Evolutionary conservation across 2,329 filamentous ascomycete genomes (phyloP).

Genomic region (Pseudopyrenochaeta lycopersici): DNA sequence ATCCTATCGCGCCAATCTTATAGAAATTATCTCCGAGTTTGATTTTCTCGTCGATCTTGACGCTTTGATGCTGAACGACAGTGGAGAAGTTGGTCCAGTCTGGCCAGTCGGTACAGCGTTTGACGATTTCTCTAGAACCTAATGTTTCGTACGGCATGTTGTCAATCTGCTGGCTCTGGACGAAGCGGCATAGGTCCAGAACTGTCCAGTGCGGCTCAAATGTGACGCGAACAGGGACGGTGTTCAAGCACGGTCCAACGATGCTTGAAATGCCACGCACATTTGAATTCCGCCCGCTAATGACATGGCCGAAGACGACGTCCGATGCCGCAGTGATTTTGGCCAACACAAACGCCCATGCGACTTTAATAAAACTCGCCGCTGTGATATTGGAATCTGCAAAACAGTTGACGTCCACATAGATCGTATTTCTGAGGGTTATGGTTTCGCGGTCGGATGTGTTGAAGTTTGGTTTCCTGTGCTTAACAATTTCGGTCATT

Average conservation of each 20-base stretch:
- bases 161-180: conserved; percentile 49
- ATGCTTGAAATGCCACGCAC: conserved; percentile 25
- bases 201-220: not conserved
- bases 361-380: conserved; percentile 51
- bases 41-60: too few relatives aligned
- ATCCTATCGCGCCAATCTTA: too few relatives aligned
- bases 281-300: conserved; percentile 40
- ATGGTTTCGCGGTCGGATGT: not conserved
- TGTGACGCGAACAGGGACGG: conserved; percentile 42
- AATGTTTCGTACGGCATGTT: conserved; percentile 12
- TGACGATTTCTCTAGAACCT: conserved; percentile 6
- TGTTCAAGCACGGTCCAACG: conserved; percentile 45
- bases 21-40: too few relatives aligned
- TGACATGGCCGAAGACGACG: conserved; percentile 45
- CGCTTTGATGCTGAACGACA: conserved; percentile 1
- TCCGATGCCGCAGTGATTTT: conserved; percentile 34
- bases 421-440: not conserved
- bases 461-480: conserved; percentile 1
- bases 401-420: not conserved
- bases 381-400: conserved; percentile 26
- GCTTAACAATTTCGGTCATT: conserved; percentile 11
- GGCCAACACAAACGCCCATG: conserved; percentile 48
- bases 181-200: not conserved
- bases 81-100: conserved; percentile 4
- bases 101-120: conserved; percentile 9